A percentile compares a stretch with the other conserved stretches of the same genome.
phyloP scores from a whole-genome alignment of 1,284 basidiomycete species.

The Meira miltonrushii region DNA sequence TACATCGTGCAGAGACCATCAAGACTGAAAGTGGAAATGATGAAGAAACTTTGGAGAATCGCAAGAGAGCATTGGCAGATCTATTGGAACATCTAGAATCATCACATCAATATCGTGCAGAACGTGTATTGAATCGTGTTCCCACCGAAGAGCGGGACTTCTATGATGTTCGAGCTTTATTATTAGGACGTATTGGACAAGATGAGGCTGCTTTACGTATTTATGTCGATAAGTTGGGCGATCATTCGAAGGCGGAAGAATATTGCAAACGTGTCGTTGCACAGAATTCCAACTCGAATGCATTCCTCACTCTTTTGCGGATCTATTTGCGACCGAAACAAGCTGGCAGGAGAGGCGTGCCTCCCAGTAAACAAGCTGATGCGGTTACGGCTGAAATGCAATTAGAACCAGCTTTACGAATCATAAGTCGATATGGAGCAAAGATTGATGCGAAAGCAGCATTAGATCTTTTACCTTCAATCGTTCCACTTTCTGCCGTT shows the following conservation, averaged over 20 bases:
- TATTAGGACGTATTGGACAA: slow-evolving; percentile 80
- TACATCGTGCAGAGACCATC: slow-evolving; percentile 51
- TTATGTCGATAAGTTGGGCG: slow-evolving; percentile 78
- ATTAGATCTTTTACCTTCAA: slow-evolving; percentile 76
- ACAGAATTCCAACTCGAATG: slow-evolving; percentile 32
- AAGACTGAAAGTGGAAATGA: background rate
- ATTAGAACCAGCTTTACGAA: slow-evolving; percentile 66
- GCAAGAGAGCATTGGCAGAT: slow-evolving; percentile 55
- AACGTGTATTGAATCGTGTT: slow-evolving; percentile 70
- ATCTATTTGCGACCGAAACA: slow-evolving; percentile 72
- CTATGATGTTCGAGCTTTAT: slow-evolving; percentile 74
- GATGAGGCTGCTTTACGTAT: slow-evolving; percentile 88
- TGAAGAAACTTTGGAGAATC: slow-evolving; percentile 44
- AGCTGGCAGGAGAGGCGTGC: background rate
- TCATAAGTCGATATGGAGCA: slow-evolving; percentile 76
- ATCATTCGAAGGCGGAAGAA: slow-evolving; percentile 79
- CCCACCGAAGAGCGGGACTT: slow-evolving; percentile 63
- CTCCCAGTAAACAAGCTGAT: background rate
- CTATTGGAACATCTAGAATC: slow-evolving; percentile 71
- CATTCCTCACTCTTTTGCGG: slow-evolving; percentile 79
- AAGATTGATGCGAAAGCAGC: slow-evolving; percentile 74
- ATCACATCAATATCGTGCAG: slow-evolving; percentile 69
- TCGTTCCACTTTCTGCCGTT: slow-evolving; percentile 74
- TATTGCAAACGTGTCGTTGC: slow-evolving; percentile 40
- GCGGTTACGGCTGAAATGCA: slow-evolving; percentile 1